These are phyloP conservation scores for Hygrocybe coccinea DNA, from an alignment of 768 basidiomycete species.

Conservation along the genomic window DNA sequence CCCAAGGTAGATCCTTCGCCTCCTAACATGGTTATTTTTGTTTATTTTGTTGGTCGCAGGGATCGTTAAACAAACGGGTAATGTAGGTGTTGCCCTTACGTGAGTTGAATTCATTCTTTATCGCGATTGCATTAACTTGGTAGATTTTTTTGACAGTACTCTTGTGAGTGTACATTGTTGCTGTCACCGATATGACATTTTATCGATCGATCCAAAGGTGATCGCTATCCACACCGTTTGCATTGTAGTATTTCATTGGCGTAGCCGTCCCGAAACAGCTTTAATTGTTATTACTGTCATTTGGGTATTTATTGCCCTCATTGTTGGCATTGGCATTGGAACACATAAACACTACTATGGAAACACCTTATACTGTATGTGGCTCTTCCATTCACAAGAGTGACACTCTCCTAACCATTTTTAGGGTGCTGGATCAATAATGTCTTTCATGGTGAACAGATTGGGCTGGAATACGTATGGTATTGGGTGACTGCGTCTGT, in stretches of 20 bases:
- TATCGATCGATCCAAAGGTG: constrained; percentile 8
- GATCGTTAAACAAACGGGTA: constrained; percentile 35
- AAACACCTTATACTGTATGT: constrained; percentile 32
- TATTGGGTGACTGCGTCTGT: constrained; percentile 38
- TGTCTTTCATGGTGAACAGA: constrained; percentile 29
- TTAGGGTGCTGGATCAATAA: constrained; percentile 43
- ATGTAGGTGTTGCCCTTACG: constrained; percentile 39
- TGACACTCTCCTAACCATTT: background rate
- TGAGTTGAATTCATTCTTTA: constrained; percentile 12
- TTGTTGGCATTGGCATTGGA: constrained; percentile 29
- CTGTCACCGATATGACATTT: background rate
- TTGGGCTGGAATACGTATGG: constrained; percentile 42
- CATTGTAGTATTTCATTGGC: constrained; percentile 33
- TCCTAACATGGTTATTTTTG: background rate
- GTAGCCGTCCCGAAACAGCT: constrained; percentile 24
- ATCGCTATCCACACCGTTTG: constrained; percentile 40
- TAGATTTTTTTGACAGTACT: background rate
- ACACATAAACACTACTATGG: constrained; percentile 35
- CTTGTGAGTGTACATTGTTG: background rate
- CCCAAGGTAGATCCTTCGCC: constrained; percentile 27
- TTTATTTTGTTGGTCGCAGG: constrained; percentile 18
- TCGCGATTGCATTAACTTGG: background rate
- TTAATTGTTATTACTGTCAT: constrained; percentile 27
- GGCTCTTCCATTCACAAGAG: background rate
- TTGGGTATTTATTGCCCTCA: constrained; percentile 33